These are phyloP conservation scores for Rhizoclosmatium globosum DNA, from an alignment of 192 early-diverging fungal species.

Conservation along the genomic window DNA sequence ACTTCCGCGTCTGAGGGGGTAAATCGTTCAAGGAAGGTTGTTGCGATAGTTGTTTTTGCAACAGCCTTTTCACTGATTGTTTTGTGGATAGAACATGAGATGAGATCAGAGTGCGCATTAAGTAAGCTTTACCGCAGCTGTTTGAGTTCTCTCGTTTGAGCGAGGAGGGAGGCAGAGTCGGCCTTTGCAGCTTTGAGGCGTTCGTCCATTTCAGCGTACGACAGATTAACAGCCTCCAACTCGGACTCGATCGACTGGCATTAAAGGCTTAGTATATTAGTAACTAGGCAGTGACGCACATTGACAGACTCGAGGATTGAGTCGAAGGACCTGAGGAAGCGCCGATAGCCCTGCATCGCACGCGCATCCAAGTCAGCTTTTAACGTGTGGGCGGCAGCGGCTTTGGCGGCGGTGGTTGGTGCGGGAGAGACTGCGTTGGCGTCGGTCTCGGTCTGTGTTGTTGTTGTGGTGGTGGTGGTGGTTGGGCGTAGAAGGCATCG, in stretches of 20 bases:
- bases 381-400: not conserved
- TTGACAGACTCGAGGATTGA: slow-evolving; percentile 54
- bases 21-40: slow-evolving; percentile 75
- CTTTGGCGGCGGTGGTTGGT: no score
- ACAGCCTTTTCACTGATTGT: slow-evolving; percentile 57
- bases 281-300: not conserved
- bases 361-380: slow-evolving; percentile 14
- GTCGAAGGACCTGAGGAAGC: slow-evolving; percentile 58
- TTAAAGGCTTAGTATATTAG: not conserved
- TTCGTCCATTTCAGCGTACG: slow-evolving; percentile 67
- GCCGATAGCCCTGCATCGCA: slow-evolving; percentile 17
- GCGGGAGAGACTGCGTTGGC: slow-evolving; percentile 45
- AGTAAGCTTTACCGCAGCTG: slow-evolving; percentile 75
- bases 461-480: slow-evolving; percentile 34
- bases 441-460: slow-evolving; percentile 70
- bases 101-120: not conserved
- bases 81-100: not conserved
- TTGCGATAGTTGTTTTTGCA: slow-evolving; percentile 64
- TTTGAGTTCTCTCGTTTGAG: slow-evolving; percentile 71
- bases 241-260: slow-evolving; percentile 60
- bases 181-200: slow-evolving; percentile 62
- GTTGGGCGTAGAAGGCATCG: slow-evolving; percentile 63
- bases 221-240: slow-evolving; percentile 65
- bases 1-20: slow-evolving; percentile 76
- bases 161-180: slow-evolving; percentile 68